Percentiles rank a stretch among this genome's conserved stretches.
Evolutionary conservation across 352 stramenopile genomes (phyloP).

Genomic region (Aphanomyces astaci): DNA sequence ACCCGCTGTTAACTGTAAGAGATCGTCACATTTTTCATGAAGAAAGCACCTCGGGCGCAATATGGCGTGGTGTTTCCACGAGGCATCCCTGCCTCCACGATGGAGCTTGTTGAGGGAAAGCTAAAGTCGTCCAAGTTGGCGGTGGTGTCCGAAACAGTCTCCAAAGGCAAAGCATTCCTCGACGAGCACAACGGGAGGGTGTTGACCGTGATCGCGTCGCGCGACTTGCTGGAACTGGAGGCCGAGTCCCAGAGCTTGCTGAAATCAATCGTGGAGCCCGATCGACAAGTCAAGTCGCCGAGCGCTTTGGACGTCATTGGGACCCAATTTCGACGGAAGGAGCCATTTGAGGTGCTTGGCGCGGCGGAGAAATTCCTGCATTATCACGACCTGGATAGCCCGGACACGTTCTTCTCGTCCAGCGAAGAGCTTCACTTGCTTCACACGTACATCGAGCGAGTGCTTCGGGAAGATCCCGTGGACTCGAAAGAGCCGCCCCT

Average conservation of each 20-base stretch:
- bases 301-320: neutral
- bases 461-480: neutral
- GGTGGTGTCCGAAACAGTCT: slow-evolving; percentile 4
- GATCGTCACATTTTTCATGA: neutral
- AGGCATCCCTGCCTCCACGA: neutral
- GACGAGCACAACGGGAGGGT: neutral
- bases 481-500: neutral
- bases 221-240: neutral
- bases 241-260: slow-evolving; percentile 11
- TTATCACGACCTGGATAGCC: slow-evolving; percentile 5
- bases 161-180: neutral
- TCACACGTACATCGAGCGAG: neutral
- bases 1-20: too few relatives aligned
- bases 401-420: slow-evolving; percentile 10
- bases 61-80: slow-evolving; percentile 2
- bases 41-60: neutral
- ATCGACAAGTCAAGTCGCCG: neutral
- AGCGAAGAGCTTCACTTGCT: slow-evolving; percentile 20
- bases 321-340: slow-evolving; percentile 8
- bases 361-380: neutral
- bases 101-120: neutral
- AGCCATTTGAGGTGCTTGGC: slow-evolving; percentile 8
- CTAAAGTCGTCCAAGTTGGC: neutral
- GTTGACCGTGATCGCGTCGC: neutral
- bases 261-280: slow-evolving; percentile 2